A percentile compares a stretch with the other conserved stretches of the same genome.
Conservation (phyloP, 192 early-diverging fungal genomes). For the Backusella mclennaniae region DNA sequence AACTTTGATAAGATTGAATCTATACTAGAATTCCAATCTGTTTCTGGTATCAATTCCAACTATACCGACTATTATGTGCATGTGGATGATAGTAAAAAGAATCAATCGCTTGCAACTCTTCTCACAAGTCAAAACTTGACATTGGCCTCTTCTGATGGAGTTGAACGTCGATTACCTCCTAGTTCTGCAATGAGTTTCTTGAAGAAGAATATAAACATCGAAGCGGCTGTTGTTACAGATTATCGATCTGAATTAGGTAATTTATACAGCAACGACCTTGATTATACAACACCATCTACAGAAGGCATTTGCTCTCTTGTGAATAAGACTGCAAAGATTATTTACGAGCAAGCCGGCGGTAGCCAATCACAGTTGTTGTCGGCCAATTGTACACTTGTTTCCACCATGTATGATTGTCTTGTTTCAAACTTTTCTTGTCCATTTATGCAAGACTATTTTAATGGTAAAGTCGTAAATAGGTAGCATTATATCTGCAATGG, state of each 20-base stretch:
- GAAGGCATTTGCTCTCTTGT: constrained; percentile 57
- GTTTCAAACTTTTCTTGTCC: constrained; percentile 66
- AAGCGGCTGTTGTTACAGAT: constrained; percentile 62
- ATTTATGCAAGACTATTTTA: constrained; percentile 43
- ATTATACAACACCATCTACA: not conserved
- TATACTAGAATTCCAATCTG: constrained; percentile 68
- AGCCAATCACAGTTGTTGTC: constrained; percentile 30
- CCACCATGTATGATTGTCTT: constrained; percentile 58
- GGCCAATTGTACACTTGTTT: constrained; percentile 54
- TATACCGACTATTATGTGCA: constrained; percentile 39
- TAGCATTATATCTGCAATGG: not conserved
- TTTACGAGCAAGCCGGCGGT: constrained; percentile 52
- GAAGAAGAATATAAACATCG: constrained; percentile 54
- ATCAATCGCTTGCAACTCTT: constrained; percentile 1
- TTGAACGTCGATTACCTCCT: constrained; percentile 60
- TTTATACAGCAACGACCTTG: constrained; percentile 63
- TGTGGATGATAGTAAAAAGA: constrained; percentile 35
- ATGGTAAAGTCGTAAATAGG: constrained; percentile 29
- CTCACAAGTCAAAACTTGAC: constrained; percentile 27
- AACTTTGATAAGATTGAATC: constrained; percentile 65
- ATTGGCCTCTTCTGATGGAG: constrained; percentile 44
- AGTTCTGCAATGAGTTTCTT: constrained; percentile 72
- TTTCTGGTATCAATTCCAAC: constrained; percentile 40
- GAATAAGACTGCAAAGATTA: constrained; percentile 52
- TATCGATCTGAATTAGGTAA: constrained; percentile 55